Conservation (phyloP, 2,329 filamentous ascomycete genomes). For the Cadophora malorum region DNA sequence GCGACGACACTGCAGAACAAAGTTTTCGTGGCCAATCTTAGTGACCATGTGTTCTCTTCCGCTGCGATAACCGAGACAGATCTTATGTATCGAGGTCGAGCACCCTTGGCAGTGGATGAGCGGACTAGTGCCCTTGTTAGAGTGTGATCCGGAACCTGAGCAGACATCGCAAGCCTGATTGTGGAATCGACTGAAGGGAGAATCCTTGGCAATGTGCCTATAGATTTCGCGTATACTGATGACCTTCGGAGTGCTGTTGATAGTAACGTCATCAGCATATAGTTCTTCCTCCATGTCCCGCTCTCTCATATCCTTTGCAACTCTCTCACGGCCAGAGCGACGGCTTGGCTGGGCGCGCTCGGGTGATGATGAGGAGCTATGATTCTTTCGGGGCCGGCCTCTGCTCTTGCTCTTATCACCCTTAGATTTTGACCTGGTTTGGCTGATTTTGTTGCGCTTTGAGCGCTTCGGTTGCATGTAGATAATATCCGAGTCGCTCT, state of each 20-base stretch:
- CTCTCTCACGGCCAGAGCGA: conserved; percentile 46
- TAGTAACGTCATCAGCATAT: conserved; percentile 56
- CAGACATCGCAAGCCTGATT: conserved; percentile 77
- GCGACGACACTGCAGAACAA: conserved; percentile 87
- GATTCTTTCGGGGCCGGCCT: conserved; percentile 24
- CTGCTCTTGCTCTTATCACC: conserved; percentile 20
- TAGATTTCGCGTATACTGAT: conserved; percentile 78
- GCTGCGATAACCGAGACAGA: conserved; percentile 77
- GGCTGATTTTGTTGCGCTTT: conserved; percentile 22
- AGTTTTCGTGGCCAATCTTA: conserved; percentile 77
- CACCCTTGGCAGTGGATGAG: conserved; percentile 93
- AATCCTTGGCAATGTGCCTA: conserved; percentile 62
- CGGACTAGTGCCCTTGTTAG: conserved; percentile 62
- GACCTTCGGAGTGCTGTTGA: conserved; percentile 57
- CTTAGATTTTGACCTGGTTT: conserved; percentile 21
- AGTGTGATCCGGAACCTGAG: conserved; percentile 56
- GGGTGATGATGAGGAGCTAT: conserved; percentile 31
- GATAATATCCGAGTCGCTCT: conserved; percentile 52
- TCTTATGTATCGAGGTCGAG: conserved; percentile 80
- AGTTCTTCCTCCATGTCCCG: conserved; percentile 57
- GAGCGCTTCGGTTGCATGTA: conserved; percentile 52
- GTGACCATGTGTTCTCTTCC: conserved; percentile 87
- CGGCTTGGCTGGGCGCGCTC: conserved; percentile 41
- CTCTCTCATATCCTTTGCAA: conserved; percentile 52
- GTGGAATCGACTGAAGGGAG: conserved; percentile 75